These are phyloP conservation scores for Yarrowia hollandica DNA, from an alignment of 805 yeast genomes.

Conservation along the genomic window DNA sequence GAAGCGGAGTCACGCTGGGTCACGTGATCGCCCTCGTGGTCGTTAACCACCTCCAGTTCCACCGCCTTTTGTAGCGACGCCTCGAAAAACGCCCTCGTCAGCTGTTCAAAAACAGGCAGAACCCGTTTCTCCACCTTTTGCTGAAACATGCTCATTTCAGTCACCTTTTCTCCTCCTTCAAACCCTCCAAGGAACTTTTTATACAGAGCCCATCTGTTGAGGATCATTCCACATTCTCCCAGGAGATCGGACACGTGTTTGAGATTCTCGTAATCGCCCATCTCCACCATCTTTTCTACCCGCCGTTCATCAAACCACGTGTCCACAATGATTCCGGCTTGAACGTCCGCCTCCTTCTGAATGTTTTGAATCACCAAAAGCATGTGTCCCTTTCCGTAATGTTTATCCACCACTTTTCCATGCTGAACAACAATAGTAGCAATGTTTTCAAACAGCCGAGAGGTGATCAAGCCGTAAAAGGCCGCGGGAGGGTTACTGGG, in stretches of 20 bases:
- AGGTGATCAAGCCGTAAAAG: constrained; percentile 44
- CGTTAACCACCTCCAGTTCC: constrained; percentile 73
- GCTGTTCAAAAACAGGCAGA: constrained; percentile 61
- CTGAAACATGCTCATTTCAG: constrained; percentile 55
- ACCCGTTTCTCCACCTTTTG: constrained; percentile 55
- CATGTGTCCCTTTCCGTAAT: constrained; percentile 65
- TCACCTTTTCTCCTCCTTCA: constrained; percentile 45
- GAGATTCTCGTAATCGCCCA: constrained; percentile 44
- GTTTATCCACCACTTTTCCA: constrained; percentile 68
- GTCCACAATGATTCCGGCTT: constrained; percentile 83
- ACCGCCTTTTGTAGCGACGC: constrained; percentile 81
- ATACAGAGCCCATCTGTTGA: constrained; percentile 71
- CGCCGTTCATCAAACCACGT: constrained; percentile 76
- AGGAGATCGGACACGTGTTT: constrained; percentile 65
- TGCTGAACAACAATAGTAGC: constrained; percentile 86
- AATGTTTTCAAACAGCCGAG: constrained; percentile 70
- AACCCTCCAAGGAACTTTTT: constrained; percentile 55
- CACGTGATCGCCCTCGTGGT: constrained; percentile 56
- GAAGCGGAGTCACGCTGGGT: too few relatives aligned
- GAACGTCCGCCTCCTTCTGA: constrained; percentile 89
- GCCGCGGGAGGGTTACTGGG: constrained; percentile 32
- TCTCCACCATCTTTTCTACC: constrained; percentile 12
- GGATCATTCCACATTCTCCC: constrained; percentile 69
- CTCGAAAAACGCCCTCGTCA: constrained; percentile 67
- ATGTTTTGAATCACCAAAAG: constrained; percentile 66